A percentile compares a stretch with the other conserved stretches of the same genome.
phyloP scores from a whole-genome alignment of 371 early-diverging fungal genomes.

The Mucor irregularis region DNA sequence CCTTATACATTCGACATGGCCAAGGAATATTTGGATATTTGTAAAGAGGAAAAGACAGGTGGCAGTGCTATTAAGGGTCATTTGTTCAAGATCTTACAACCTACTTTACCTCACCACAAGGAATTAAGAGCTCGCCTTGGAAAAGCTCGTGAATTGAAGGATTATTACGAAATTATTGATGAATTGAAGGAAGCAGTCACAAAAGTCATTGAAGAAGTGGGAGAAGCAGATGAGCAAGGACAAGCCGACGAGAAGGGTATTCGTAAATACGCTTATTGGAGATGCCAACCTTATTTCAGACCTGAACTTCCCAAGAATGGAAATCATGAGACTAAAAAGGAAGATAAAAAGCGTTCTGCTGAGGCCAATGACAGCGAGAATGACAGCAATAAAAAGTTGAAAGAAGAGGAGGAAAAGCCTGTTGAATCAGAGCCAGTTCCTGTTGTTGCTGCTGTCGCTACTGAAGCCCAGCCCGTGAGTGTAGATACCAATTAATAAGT shows the following conservation, averaged over 20 bases:
- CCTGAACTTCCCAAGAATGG: slow-evolving; percentile 47
- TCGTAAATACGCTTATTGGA: slow-evolving; percentile 72
- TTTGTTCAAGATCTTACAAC: slow-evolving; percentile 91
- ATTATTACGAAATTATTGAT: slow-evolving; percentile 53
- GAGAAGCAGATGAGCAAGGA: slow-evolving; percentile 33
- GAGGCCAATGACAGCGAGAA: slow-evolving; percentile 10
- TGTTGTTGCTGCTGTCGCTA: neutral
- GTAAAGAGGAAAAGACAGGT: slow-evolving; percentile 55
- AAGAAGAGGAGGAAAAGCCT: slow-evolving; percentile 10
- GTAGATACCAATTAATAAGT: neutral
- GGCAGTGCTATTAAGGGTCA: slow-evolving; percentile 78
- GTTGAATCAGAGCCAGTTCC: neutral
- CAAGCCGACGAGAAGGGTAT: slow-evolving; percentile 61
- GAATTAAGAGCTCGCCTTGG: slow-evolving; percentile 79
- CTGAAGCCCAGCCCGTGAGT: neutral
- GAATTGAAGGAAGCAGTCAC: slow-evolving; percentile 65
- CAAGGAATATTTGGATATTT: slow-evolving; percentile 86
- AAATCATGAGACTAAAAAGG: slow-evolving; percentile 15
- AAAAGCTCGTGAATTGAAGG: slow-evolving; percentile 60
- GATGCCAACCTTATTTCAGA: slow-evolving; percentile 72
- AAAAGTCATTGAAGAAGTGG: slow-evolving; percentile 32
- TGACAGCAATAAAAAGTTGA: slow-evolving; percentile 15
- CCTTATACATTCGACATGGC: slow-evolving; percentile 78
- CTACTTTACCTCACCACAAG: slow-evolving; percentile 76
- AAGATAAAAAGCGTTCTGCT: slow-evolving; percentile 10